Conservation (phyloP, 345 rosid genomes). For the Camelina neglecta region DNA sequence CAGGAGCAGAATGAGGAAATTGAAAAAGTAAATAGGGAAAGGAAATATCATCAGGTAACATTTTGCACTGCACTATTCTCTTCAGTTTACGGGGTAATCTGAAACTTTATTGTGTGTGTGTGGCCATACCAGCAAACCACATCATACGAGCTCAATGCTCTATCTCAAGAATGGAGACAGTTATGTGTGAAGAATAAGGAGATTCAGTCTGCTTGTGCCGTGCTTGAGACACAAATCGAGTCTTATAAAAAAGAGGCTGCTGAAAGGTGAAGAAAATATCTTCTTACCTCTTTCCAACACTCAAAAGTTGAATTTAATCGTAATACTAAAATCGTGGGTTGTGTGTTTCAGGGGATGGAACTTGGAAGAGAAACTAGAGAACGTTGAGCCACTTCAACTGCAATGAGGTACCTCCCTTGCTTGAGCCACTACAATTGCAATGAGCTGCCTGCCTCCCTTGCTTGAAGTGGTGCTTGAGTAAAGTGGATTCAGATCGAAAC, state of each 20-base stretch:
- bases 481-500: background rate
- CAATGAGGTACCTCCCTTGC: constrained; percentile 28
- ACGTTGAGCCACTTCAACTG: constrained; percentile 37
- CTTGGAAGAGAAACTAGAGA: constrained; percentile 65
- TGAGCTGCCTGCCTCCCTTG: constrained; percentile 20
- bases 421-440: constrained; percentile 29
- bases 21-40: constrained; percentile 90
- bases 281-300: constrained; percentile 16
- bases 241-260: constrained; percentile 70
- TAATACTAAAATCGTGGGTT: constrained; percentile 20
- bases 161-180: constrained; percentile 90
- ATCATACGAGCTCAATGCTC: constrained; percentile 84
- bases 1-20: constrained; percentile 81
- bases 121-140: constrained; percentile 73
- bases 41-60: constrained; percentile 92
- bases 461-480: constrained; percentile 15
- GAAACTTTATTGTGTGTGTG: constrained; percentile 10
- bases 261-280: constrained; percentile 59
- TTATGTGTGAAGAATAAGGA: constrained; percentile 86
- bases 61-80: constrained; percentile 17
- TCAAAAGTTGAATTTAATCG: constrained; percentile 29
- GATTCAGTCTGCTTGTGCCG: constrained; percentile 76
- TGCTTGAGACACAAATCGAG: constrained; percentile 65
- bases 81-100: constrained; percentile 7
- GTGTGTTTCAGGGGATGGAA: constrained; percentile 72